Conservation (phyloP, 148 eudicot species). For the Cornus suecica region DNA sequence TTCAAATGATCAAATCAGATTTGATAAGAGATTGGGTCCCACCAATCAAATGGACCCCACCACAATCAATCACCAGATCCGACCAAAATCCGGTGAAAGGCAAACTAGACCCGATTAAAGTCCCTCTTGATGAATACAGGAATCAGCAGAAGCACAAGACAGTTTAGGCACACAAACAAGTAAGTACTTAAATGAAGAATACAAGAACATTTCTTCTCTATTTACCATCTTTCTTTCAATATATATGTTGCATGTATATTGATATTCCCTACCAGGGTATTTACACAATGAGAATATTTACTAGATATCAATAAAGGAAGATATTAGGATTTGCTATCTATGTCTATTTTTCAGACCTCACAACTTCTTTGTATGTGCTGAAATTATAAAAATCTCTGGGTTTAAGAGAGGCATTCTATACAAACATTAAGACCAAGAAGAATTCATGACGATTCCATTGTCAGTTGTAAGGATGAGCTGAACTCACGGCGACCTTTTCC, state of each 20-base stretch:
- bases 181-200: no score
- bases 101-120: no score
- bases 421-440: conserved; percentile 6
- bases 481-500: conserved; percentile 15
- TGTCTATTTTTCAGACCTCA: not conserved
- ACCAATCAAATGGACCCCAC: no score
- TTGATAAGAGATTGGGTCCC: no score
- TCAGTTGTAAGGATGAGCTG: conserved; percentile 2
- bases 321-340: not conserved
- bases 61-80: no score
- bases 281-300: not conserved
- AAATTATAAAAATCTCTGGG: not conserved
- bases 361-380: not conserved
- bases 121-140: no score
- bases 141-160: no score
- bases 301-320: no score
- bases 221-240: not conserved
- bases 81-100: no score
- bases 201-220: not conserved
- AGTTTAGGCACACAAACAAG: no score
- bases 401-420: not conserved
- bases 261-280: not conserved
- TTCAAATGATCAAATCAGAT: no score
- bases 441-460: conserved; percentile 8
- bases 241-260: no score